Base-by-base conservation (phyloP, 306 rosid genomes). In the Amphicarpaea edgeworthii region DNA sequence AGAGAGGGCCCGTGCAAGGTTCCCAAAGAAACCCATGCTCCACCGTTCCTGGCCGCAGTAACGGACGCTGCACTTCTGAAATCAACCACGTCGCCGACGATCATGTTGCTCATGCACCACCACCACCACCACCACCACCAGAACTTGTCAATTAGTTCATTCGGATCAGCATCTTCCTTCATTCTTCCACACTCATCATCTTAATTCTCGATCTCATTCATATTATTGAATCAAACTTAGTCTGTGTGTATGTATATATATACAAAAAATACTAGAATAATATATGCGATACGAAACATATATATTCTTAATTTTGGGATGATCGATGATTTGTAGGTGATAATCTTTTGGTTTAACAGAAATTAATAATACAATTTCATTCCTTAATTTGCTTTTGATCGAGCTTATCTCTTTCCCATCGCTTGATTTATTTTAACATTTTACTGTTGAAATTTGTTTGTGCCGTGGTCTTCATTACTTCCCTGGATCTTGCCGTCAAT, bases 11-110 rank as follows among this genome's bases (percentile, higher is more conserved):
- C 0, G 78, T 83, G 5, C 26, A 19, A 51, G 65, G 0, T n/a
- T 70, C 83, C 16, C 60, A 45, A 1, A 14, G 0, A 43, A 79
- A 79, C 34, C 86, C 86, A 0, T 83, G 84, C n/a, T 76, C 79
- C 43, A 80, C 85, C 69, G 60, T 84, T 34, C 58, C 82, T 2
- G 82, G 87, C 0, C 72, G 82, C 4, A 65, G 58, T 10, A 73
- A 11, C 15, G 87, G 87, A 2, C 42, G 64, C 2, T 83, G 86
- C 66, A 63, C 59, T 26, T 46, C 37, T 12, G 24, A 67, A 42
- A 68, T 20, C 41, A 43, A 69, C n/a, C n/a, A n/a, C n/a, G n/a
- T n/a, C 43, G 55, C 21, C 5, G 59, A 34, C 6, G 17, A n/a
- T 26, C 34, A 43, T 30, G 23, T 16, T 40, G 47, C 50, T 63